Conservation (phyloP, 2,329 filamentous ascomycete species). For the Zasmidium citrigriseum region DNA sequence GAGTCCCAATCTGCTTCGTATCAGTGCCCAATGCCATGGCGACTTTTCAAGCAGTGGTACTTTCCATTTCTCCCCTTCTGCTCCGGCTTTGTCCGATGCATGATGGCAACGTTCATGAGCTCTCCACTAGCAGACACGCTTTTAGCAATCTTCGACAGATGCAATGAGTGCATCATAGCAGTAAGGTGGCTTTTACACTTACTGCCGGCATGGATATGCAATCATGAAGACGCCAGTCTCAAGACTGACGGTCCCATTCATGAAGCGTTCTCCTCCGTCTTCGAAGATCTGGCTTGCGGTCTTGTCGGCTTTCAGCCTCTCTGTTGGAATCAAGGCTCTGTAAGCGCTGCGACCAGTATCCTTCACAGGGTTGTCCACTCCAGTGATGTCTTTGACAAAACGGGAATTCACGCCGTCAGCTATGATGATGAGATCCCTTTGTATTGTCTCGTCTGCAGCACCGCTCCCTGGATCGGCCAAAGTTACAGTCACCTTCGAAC, state of each 20-base stretch:
- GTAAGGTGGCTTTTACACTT: no score
- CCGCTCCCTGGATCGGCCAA: slow-evolving; percentile 5
- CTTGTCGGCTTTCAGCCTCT: slow-evolving; percentile 2
- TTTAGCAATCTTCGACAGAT: no score
- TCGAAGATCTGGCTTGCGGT: slow-evolving; percentile 5
- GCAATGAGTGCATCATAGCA: no score
- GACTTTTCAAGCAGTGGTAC: neutral
- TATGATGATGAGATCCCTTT: slow-evolving; percentile 11
- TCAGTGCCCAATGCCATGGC: neutral
- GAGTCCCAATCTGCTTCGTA: slow-evolving; percentile 11
- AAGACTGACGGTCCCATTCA: slow-evolving; percentile 6
- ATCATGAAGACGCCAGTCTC: slow-evolving; percentile 12
- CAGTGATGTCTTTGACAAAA: slow-evolving; percentile 11
- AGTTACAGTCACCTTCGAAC: slow-evolving; percentile 4
- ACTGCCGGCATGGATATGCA: slow-evolving; percentile 9
- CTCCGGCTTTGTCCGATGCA: slow-evolving; percentile 8
- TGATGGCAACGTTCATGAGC: slow-evolving; percentile 12
- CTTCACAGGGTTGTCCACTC: neutral
- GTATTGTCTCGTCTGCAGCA: slow-evolving; percentile 5
- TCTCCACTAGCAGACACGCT: slow-evolving; percentile 3
- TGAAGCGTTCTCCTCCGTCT: slow-evolving; percentile 1
- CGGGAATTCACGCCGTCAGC: slow-evolving; percentile 11
- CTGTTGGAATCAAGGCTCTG: slow-evolving; percentile 12
- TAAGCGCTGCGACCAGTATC: slow-evolving; percentile 12
- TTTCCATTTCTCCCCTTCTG: neutral